Base-by-base conservation (phyloP, 2,329 filamentous ascomycete genomes). In the Neofusicoccum cordaticola region DNA sequence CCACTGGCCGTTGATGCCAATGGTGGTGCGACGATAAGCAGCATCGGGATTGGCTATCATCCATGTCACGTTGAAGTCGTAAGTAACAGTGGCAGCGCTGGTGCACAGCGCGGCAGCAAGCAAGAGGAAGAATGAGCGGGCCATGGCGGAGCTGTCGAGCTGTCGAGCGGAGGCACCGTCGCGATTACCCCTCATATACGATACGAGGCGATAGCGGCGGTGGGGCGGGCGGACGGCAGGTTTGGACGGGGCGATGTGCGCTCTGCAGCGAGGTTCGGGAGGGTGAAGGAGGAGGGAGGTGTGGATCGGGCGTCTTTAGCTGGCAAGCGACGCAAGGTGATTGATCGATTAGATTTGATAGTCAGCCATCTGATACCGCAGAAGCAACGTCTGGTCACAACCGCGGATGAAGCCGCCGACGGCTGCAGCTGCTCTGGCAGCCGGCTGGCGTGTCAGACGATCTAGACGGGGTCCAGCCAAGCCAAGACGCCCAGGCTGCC, bases 1-100 rank as follows among this genome's bases (percentile, higher is more conserved):
- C 75, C 90, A 93, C 72, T 89, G 81, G 41, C 87, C 87, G 71
- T 94, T 92, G 77, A 92, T 90, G 42, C 88, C 85, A 61, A 92
- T 84, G n/a, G 80, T 77, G 2, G 81, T 78, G n/a, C 84, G 78
- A 31, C 78, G 78, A 22, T 71, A 68, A 65, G 81, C 71, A n/a
- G 81, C 83, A 73, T 86, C 84, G 9, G 85, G 85, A 67, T 85
- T 85, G 15, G 82, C 82, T 51, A 73, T 79, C 4, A 84, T 79
- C 84, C 85, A 86, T 13, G 77, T 81, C 67, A 86, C 76, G 67
- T 86, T 82, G 70, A 82, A 86, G 68, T 85, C 76, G 66, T 82
- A 81, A 27, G 75, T 80, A 53, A 82, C 77, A 1, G 77, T 81
- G 9, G 71, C 72, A 48, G 68, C 71, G 27, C n/a, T 37, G 47